Conservation (phyloP, 805 yeast species). For the Spathaspora passalidarum region DNA sequence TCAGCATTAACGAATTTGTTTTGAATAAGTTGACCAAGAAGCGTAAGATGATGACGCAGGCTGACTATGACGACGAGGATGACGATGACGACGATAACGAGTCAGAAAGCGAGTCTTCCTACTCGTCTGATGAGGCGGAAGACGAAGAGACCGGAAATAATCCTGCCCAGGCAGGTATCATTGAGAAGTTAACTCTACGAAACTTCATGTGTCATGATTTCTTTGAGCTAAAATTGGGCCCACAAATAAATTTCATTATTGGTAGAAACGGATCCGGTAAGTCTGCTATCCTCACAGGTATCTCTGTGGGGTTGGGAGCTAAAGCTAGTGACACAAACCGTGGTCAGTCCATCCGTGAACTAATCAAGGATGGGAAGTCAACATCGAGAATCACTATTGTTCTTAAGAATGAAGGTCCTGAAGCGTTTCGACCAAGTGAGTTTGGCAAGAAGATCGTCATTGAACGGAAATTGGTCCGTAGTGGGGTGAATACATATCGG, state of each 20-base stretch:
- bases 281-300: constrained; percentile 82
- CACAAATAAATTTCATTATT: constrained; percentile 78
- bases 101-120: no score
- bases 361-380: constrained; percentile 74
- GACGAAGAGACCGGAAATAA: constrained; percentile 4
- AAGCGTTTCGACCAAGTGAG: constrained; percentile 58
- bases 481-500: constrained; percentile 49
- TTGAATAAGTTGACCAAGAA: not conserved
- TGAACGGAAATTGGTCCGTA: constrained; percentile 58
- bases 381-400: constrained; percentile 66
- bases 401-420: constrained; percentile 62
- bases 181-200: constrained; percentile 57
- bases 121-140: constrained; percentile 13
- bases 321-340: constrained; percentile 85
- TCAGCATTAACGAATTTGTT: not conserved
- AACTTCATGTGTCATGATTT: constrained; percentile 91
- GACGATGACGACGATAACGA: constrained; percentile 3
- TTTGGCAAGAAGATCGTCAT: constrained; percentile 71
- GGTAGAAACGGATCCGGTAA: constrained; percentile 94
- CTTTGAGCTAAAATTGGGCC: constrained; percentile 72
- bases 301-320: constrained; percentile 84
- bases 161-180: constrained; percentile 61
- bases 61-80: not conserved
- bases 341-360: constrained; percentile 64
- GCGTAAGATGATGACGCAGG: constrained; percentile 6